A percentile compares a stretch with the other conserved stretches of the same genome.
phyloP scores from a whole-genome alignment of 2,329 filamentous ascomycete genomes.

The Balansia obtecta region DNA sequence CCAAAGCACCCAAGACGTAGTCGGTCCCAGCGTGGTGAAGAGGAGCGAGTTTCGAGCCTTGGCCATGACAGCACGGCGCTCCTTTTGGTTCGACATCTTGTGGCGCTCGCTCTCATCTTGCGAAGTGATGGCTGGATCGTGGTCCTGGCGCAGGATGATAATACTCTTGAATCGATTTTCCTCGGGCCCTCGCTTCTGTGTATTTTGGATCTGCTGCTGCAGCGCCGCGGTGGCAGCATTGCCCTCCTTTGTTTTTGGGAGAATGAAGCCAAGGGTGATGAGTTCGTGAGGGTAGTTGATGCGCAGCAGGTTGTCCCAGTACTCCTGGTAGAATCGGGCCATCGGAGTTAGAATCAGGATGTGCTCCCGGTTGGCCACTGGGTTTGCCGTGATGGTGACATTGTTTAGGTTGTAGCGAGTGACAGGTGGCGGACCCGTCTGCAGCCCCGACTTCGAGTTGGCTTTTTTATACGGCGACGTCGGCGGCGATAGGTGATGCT shows the following conservation, averaged over 20 bases:
- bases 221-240: constrained; percentile 74
- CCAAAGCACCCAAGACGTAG: constrained; percentile 95
- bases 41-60: constrained; percentile 87
- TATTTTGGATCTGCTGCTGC: constrained; percentile 74
- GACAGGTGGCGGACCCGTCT: constrained; percentile 59
- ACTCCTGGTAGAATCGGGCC: constrained; percentile 82
- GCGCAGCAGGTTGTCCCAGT: constrained; percentile 86
- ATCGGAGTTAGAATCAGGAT: constrained; percentile 88
- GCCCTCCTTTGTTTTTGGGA: constrained; percentile 85
- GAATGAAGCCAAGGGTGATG: constrained; percentile 90
- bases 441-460: constrained; percentile 18
- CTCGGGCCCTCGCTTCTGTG: constrained; percentile 64
- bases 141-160: constrained; percentile 90
- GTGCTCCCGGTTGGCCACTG: constrained; percentile 68
- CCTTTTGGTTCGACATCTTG: constrained; percentile 83
- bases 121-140: constrained; percentile 66
- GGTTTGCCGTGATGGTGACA: constrained; percentile 68
- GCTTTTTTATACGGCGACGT: constrained; percentile 31
- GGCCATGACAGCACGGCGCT: constrained; percentile 77
- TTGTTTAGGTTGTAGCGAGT: constrained; percentile 92
- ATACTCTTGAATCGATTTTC: constrained; percentile 81
- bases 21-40: constrained; percentile 85
- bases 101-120: constrained; percentile 85
- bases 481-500: constrained; percentile 31
- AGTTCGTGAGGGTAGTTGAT: constrained; percentile 86